Evolutionary conservation across 106 monocot species (phyloP).

Genomic region (Platanthera zijinensis): DNA sequence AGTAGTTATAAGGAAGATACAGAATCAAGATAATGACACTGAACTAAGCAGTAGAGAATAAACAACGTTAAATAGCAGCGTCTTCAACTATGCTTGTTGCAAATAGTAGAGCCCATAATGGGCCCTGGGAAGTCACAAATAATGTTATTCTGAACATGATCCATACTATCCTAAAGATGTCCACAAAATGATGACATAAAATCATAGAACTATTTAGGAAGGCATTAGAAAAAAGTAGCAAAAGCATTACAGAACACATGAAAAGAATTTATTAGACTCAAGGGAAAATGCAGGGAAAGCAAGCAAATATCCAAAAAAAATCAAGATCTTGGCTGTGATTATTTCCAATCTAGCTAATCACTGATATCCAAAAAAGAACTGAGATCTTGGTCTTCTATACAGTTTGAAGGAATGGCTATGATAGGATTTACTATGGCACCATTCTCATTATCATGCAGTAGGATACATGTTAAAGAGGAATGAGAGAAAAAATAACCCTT

Average conservation of each 20-base stretch:
- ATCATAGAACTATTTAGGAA: neutral
- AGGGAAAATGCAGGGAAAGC: neutral
- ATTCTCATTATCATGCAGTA: neutral
- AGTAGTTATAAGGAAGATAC: neutral
- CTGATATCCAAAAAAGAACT: neutral
- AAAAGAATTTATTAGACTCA: neutral
- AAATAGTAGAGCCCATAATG: neutral
- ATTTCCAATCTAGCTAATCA: neutral
- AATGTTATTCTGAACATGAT: neutral
- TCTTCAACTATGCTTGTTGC: neutral
- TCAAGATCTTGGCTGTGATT: neutral
- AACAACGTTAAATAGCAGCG: neutral
- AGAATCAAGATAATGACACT: neutral
- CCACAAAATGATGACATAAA: neutral
- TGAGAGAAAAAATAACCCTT: slow-evolving; percentile 19
- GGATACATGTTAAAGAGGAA: neutral
- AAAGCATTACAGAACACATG: neutral
- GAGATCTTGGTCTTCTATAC: neutral
- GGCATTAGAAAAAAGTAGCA: neutral
- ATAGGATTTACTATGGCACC: neutral
- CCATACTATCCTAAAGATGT: neutral
- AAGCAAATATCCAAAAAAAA: neutral
- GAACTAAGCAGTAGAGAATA: neutral
- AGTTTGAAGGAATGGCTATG: neutral
- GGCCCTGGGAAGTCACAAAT: neutral